Conservation (phyloP, 129 eudicot genomes). For the Silybum marianum region DNA sequence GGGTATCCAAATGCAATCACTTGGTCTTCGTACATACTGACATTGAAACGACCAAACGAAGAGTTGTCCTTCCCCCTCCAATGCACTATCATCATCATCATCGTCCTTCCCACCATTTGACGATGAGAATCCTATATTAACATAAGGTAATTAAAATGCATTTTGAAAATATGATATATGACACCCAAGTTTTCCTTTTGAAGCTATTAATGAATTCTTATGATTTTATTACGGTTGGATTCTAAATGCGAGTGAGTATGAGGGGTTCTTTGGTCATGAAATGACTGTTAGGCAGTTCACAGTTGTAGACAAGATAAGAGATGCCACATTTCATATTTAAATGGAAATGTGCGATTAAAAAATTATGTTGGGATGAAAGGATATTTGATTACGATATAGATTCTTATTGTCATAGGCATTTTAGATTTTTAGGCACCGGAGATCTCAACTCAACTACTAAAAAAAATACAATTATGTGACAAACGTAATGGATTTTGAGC, state of each 20-base stretch:
- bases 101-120: background rate
- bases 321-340: background rate
- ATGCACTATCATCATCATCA: background rate
- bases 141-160: background rate
- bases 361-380: background rate
- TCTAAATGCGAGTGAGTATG: constrained; percentile 15
- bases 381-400: background rate
- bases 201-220: background rate
- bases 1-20: constrained; percentile 13
- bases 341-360: background rate
- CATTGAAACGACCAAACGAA: constrained; percentile 32
- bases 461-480: background rate
- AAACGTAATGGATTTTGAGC: background rate
- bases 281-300: background rate
- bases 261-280: background rate
- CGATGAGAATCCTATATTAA: background rate
- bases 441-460: background rate
- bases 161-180: background rate
- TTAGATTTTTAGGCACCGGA: background rate
- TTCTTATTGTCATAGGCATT: background rate
- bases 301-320: background rate
- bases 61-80: constrained; percentile 13
- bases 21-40: constrained; percentile 24
- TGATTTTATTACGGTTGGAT: background rate
- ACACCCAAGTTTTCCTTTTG: background rate